Conservation (phyloP, 768 basidiomycete genomes). For the Leccinum disarticulatum region DNA sequence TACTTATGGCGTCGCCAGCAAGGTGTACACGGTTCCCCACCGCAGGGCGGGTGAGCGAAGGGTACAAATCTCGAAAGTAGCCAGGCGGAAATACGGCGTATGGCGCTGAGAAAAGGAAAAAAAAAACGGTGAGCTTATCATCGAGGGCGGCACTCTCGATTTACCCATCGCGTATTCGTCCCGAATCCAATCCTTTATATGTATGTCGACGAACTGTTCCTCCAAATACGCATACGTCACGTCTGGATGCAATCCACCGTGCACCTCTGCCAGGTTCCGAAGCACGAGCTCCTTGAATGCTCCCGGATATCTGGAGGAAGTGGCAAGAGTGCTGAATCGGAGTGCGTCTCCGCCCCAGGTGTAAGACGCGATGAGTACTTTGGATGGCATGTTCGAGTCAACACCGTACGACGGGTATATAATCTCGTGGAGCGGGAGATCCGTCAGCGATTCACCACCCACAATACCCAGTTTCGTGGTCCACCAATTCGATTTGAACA, state of each 20-base stretch:
- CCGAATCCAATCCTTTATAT: neutral
- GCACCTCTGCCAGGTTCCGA: neutral
- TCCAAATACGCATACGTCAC: neutral
- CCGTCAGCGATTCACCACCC: neutral
- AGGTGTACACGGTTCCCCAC: neutral
- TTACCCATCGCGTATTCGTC: neutral
- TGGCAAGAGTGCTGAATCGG: neutral
- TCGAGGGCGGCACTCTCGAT: neutral
- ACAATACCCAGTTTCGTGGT: neutral
- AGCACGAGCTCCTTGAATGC: neutral
- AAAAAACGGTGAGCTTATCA: neutral
- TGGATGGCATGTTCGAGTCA: neutral
- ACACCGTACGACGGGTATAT: neutral
- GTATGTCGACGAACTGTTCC: neutral
- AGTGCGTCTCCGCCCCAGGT: neutral
- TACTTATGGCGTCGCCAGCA: conserved; percentile 4
- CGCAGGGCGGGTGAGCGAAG: neutral
- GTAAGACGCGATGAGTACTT: neutral
- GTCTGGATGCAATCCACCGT: neutral
- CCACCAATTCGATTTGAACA: neutral
- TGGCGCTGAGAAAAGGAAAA: neutral
- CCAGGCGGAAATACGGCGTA: neutral
- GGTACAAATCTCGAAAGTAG: neutral
- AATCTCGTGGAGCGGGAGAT: neutral
- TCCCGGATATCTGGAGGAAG: neutral